A percentile compares a stretch with the other conserved stretches of the same genome.
Conservation (phyloP, 2,329 filamentous ascomycete genomes). For the Ophiocordyceps camponoti-saundersi region DNA sequence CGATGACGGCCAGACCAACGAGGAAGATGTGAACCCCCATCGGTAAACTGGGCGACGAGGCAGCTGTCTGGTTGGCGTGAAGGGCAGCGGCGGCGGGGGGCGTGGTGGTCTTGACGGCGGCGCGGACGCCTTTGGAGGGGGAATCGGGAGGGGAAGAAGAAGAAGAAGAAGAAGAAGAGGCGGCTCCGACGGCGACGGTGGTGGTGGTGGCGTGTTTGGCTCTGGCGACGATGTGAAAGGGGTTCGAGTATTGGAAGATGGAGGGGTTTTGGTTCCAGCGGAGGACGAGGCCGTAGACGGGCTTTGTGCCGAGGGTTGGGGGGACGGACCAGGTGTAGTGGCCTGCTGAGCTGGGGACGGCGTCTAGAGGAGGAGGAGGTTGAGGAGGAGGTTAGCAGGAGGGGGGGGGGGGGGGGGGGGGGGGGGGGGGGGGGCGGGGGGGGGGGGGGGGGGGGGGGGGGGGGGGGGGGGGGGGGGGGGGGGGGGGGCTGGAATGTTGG, state of each 20-base stretch:
- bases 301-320: not conserved
- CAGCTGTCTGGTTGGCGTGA: not conserved
- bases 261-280: not conserved
- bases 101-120: not conserved
- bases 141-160: too few relatives aligned
- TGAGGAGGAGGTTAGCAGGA: too few relatives aligned
- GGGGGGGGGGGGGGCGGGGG: too few relatives aligned
- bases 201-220: not conserved
- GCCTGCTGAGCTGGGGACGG: not conserved
- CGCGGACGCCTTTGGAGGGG: not conserved
- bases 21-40: not conserved
- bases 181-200: not conserved
- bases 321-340: not conserved
- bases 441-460: too few relatives aligned
- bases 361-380: too few relatives aligned
- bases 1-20: not conserved
- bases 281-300: not conserved
- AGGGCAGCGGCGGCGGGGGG: not conserved
- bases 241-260: not conserved
- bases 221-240: not conserved
- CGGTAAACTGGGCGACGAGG: not conserved
- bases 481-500: too few relatives aligned
- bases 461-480: too few relatives aligned
- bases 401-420: too few relatives aligned
- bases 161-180: not conserved